These are phyloP conservation scores for Noccaea caerulescens DNA, from an alignment of 345 rosid species.

Conservation along the genomic window DNA sequence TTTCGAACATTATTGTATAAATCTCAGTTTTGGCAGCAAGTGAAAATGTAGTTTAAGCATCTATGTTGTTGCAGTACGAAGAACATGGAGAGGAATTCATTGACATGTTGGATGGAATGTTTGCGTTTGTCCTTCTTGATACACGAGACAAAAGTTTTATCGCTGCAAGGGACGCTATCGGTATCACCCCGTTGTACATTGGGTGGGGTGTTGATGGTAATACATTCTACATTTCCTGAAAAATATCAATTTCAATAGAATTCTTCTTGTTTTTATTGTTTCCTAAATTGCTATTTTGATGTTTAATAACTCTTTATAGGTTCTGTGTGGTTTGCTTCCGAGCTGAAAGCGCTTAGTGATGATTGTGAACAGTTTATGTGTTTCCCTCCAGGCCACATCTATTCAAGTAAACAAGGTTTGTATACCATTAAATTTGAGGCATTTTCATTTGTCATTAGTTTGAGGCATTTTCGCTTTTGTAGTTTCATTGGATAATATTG, in stretches of 20 bases:
- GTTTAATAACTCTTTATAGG: conserved; percentile 51
- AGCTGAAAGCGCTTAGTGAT: conserved; percentile 88
- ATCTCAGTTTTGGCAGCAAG: background rate
- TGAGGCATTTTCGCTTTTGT: conserved; percentile 2
- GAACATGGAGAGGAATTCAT: conserved; percentile 79
- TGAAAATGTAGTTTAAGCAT: background rate
- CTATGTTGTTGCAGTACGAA: conserved; percentile 58
- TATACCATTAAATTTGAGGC: background rate
- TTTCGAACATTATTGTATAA: background rate
- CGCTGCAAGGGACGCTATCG: conserved; percentile 81
- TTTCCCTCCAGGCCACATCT: conserved; percentile 77
- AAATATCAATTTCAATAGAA: background rate
- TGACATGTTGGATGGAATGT: conserved; percentile 83
- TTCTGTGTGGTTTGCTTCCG: conserved; percentile 87
- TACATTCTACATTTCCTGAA: background rate
- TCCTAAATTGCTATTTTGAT: background rate
- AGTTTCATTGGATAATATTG: background rate
- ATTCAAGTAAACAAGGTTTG: conserved; percentile 85
- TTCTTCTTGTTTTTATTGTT: background rate
- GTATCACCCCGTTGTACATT: conserved; percentile 72
- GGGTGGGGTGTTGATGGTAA: conserved; percentile 91
- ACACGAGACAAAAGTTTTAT: conserved; percentile 74
- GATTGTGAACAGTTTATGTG: conserved; percentile 77
- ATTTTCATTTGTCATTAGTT: background rate
- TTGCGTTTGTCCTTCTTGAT: conserved; percentile 80